Base-by-base conservation (phyloP, 345 rosid species). In the Salix viminalis region DNA sequence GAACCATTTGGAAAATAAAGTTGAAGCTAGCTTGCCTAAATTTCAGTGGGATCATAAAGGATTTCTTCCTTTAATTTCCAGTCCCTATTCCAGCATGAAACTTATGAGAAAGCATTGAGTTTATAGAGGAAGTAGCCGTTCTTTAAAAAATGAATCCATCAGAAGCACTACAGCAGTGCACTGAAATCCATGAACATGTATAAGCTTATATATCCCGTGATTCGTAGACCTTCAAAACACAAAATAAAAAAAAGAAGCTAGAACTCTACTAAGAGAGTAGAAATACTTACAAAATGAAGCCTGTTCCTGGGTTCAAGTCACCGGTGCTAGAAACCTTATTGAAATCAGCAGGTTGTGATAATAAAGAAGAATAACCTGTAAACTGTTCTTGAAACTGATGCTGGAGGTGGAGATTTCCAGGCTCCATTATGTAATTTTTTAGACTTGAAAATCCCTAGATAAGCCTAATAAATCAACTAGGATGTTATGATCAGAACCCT, bases 321-420 rank as follows among this genome's bases (percentile, higher is more conserved):
- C 69, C 71, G 60, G 19, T 4, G 48, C 41, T 56, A 61, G 87
- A 71, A 54, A 72, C 70, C 60, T 58, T 80, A 69, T 46, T 69
- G 71, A 72, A 67, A 21, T 75, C 77, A 24, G 73, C 75, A 23
- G 80, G 61, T 48, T 13, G 70, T 10, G 75, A 46, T 26, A 36
- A 60, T 36, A 77, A 65, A 72, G 84, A 75, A 79, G 23, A 69
- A 75, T 56, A 65, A 37, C 60, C 71, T 21, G 65, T 70, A 46
- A 52, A 76, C 75, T 78, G 79, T 30, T 85, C 77, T 79, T 79
- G 79, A 64, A 65, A 73, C 70, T 80, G 83, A 54, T 69, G 75
- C 18, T 76, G 79, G 46, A 32, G 54, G 75, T 85, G 80, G 76
- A 70, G 72, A 67, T 81, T 76, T 76, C 79, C 67, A 78, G 76